phyloP scores from a whole-genome alignment of 495 filamentous ascomycete genomes.

The Filosporella fistucella region DNA sequence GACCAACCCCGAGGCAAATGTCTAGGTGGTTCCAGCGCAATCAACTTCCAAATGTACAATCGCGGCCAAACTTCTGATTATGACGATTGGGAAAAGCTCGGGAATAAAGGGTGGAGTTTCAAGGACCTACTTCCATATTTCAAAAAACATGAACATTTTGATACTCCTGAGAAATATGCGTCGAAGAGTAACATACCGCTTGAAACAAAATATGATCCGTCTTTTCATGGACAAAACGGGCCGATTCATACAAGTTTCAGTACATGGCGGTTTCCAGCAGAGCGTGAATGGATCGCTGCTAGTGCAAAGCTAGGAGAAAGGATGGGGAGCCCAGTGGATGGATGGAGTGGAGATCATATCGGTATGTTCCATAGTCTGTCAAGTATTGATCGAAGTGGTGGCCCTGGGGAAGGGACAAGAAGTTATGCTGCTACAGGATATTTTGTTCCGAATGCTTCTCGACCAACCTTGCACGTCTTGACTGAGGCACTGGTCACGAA shows the following conservation, averaged over 20 bases:
- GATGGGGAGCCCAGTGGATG: too few species aligned
- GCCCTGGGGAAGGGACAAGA: conserved; percentile 49
- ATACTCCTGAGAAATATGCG: conserved; percentile 24
- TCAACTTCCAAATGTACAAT: conserved; percentile 2
- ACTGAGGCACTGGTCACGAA: conserved; percentile 8
- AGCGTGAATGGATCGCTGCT: neutral
- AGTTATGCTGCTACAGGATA: conserved; percentile 49
- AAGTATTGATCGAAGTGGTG: conserved; percentile 41
- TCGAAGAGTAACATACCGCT: conserved; percentile 24
- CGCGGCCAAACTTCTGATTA: conserved; percentile 29
- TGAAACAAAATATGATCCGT: conserved; percentile 26
- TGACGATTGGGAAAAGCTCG: conserved; percentile 33
- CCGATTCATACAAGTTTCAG: conserved; percentile 46
- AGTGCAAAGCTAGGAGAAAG: conserved; percentile 37
- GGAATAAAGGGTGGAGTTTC: conserved; percentile 33
- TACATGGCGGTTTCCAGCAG: too few species aligned
- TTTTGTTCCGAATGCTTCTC: conserved; percentile 38
- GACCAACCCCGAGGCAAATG: conserved; percentile 39
- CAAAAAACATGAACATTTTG: conserved; percentile 52
- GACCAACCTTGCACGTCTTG: conserved; percentile 6
- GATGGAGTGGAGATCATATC: too few species aligned
- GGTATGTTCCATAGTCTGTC: conserved; percentile 32
- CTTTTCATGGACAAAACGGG: conserved; percentile 33
- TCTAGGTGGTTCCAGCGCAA: conserved; percentile 22
- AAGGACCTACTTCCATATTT: conserved; percentile 42